Conservation (phyloP, 306 rosid species). For the Trifolium pratense region DNA sequence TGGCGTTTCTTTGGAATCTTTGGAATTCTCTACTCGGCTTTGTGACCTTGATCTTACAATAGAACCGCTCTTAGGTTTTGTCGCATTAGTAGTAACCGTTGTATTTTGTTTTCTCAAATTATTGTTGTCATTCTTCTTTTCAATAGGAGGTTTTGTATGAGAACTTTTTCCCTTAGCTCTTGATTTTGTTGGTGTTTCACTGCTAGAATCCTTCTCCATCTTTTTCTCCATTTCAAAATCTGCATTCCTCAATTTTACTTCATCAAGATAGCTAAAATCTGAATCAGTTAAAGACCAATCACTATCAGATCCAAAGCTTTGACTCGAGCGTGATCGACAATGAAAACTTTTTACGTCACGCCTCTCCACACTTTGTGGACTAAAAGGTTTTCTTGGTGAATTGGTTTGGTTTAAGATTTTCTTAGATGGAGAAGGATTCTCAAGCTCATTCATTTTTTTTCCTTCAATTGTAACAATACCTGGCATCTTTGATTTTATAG, state of each 20-base stretch:
- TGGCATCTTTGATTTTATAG: conserved; percentile 63
- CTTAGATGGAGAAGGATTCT: conserved; percentile 46
- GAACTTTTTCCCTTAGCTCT: conserved; percentile 52
- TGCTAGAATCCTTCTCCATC: conserved; percentile 47
- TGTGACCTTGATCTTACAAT: conserved; percentile 48
- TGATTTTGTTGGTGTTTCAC: conserved; percentile 55
- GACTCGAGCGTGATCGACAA: conserved; percentile 65
- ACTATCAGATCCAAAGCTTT: conserved; percentile 65
- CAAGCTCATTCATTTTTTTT: conserved; percentile 46
- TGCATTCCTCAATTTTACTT: conserved; percentile 69
- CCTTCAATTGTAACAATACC: conserved; percentile 55
- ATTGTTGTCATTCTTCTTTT: conserved; percentile 51
- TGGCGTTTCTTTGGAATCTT: conserved; percentile 44
- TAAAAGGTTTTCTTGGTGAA: conserved; percentile 49
- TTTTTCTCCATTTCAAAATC: conserved; percentile 66
- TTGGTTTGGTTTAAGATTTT: conserved; percentile 41
- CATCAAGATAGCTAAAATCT: conserved; percentile 55
- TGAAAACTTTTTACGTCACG: conserved; percentile 71
- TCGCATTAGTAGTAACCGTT: conserved; percentile 34
- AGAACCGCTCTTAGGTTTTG: conserved; percentile 51
- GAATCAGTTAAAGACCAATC: conserved; percentile 77
- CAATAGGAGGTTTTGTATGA: conserved; percentile 61
- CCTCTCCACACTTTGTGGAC: conserved; percentile 37
- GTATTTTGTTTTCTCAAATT: conserved; percentile 54
- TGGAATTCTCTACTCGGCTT: conserved; percentile 38